Base-by-base conservation (phyloP, 2,329 filamentous ascomycete genomes). In the Monosporascus sp. region DNA sequence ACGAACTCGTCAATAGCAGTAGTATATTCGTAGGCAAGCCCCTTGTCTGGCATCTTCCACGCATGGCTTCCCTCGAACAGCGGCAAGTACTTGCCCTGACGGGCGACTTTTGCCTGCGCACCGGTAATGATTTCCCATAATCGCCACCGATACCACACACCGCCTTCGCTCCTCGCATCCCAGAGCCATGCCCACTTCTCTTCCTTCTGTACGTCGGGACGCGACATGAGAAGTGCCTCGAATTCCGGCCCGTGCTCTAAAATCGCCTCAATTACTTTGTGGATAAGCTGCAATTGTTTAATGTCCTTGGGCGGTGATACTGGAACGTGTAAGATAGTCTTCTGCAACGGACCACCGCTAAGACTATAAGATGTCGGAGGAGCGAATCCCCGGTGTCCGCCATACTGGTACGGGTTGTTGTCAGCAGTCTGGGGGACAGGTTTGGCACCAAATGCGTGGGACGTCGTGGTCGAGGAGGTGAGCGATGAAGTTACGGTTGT, bases 101-200 rank as follows among this genome's bases (percentile, higher is more conserved):
- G 71, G 15, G 68, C 55, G 43, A 17, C 67, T 17, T 69, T 71
- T 3, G 73, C 65, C 43, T 78, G 74, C 1, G 78, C 77, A 5
- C 85, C 85, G 1, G 88, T 91, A n/a, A 93, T 76, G 8, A 93
- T 79, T 61, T 94, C 85, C 89, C 92, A 97, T 45, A 97, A 66
- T 45, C 90, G 84, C 88, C 90, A 97, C 44, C 94, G 85, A 69
- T 97, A 97, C 81, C 92, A 99, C 17, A 95, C 82, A 17, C 88
- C 93, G 25, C 84, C 91, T 57, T 80, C 77, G 63, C 85, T 92
- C 59, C 85, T 81, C 20, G 91, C 81, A 68, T 97, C 88, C 86
- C 90, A 99, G 5, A 99, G 77, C 89, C 92, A 99, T 0, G 91
- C 88, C 85, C 93, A 97, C 59, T 87, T 91, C 68, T 96, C 89